Percentiles rank a stretch among this genome's conserved stretches.
Evolutionary conservation across 257 asterid species (phyloP).

Genomic region (Solanum appendiculatum): DNA sequence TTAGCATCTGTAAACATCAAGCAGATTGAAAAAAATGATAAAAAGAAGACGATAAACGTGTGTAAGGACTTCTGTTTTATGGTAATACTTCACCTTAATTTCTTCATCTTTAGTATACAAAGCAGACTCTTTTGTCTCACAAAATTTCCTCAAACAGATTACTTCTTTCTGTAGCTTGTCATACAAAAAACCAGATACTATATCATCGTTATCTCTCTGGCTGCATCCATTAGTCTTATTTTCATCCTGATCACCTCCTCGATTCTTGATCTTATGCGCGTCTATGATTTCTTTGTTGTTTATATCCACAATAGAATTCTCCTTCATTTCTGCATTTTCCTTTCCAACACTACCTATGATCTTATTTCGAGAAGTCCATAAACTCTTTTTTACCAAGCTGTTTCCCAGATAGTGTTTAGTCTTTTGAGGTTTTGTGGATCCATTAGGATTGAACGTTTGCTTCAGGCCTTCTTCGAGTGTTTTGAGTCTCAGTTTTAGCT

Average conservation of each 20-base stretch:
- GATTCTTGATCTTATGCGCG: conserved; percentile 13
- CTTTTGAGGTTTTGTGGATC: conserved; percentile 40
- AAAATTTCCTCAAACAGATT: conserved; percentile 50
- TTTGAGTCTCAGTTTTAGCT: conserved; percentile 75
- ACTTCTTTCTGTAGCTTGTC: conserved; percentile 93
- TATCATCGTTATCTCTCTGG: conserved; percentile 30
- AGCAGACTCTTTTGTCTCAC: conserved; percentile 36
- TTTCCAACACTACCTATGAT: conserved; percentile 33
- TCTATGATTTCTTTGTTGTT: conserved; percentile 14
- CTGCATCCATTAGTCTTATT: conserved; percentile 12
- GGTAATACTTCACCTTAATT: conserved; percentile 38
- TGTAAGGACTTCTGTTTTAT: background rate
- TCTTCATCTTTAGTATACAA: conserved; percentile 68
- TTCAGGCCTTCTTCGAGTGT: conserved; percentile 73
- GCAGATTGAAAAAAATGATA: background rate
- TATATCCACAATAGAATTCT: conserved; percentile 10
- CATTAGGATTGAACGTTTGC: conserved; percentile 24
- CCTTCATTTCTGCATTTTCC: conserved; percentile 49
- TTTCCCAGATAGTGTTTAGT: conserved; percentile 32
- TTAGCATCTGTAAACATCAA: conserved; percentile 41
- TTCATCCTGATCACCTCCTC: conserved; percentile 14
- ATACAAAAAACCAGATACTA: conserved; percentile 70
- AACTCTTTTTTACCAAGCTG: conserved; percentile 25
- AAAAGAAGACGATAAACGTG: background rate
- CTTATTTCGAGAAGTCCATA: conserved; percentile 59